phyloP scores from a whole-genome alignment of 2,329 filamentous ascomycete species.

The Aureobasidium subglaciale region DNA sequence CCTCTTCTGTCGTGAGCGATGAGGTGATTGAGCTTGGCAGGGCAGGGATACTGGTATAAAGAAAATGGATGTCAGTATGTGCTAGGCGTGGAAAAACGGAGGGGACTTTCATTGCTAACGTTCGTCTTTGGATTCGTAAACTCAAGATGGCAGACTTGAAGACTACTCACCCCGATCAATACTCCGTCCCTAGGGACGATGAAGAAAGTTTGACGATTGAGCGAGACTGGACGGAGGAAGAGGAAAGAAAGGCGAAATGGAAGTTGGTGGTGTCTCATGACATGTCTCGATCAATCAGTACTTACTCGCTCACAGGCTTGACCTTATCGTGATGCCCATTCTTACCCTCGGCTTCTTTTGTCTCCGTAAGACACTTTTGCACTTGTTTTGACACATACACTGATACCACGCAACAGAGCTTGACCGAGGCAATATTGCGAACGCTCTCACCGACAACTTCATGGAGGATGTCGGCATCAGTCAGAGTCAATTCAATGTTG shows the following conservation, averaged over 20 bases:
- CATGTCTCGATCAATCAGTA: not conserved
- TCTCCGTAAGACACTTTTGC: slow-evolving; percentile 19
- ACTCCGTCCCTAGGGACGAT: not conserved
- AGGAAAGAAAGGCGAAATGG: slow-evolving; percentile 26
- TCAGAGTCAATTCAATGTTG: slow-evolving; percentile 29
- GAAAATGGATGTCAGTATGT: not conserved
- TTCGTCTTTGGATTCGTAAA: not conserved
- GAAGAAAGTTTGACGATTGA: not conserved
- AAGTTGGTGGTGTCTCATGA: slow-evolving; percentile 19
- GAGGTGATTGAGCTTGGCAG: slow-evolving; percentile 11
- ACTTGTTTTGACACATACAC: not conserved
- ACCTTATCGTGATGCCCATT: slow-evolving; percentile 28
- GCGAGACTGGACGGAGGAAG: slow-evolving; percentile 24
- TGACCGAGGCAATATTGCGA: slow-evolving; percentile 28
- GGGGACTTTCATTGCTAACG: not conserved
- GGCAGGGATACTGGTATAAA: not conserved
- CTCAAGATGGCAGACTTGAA: not conserved
- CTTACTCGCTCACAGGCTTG: slow-evolving; percentile 20
- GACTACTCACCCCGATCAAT: not conserved
- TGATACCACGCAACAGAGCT: slow-evolving; percentile 18
- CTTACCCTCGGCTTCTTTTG: slow-evolving; percentile 30
- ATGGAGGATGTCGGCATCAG: slow-evolving; percentile 27
- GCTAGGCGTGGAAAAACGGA: not conserved
- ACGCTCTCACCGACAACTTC: slow-evolving; percentile 28
- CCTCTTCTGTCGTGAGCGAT: not conserved